Base-by-base conservation (phyloP, 106 monocot genomes). In the Apostasia ramifera region DNA sequence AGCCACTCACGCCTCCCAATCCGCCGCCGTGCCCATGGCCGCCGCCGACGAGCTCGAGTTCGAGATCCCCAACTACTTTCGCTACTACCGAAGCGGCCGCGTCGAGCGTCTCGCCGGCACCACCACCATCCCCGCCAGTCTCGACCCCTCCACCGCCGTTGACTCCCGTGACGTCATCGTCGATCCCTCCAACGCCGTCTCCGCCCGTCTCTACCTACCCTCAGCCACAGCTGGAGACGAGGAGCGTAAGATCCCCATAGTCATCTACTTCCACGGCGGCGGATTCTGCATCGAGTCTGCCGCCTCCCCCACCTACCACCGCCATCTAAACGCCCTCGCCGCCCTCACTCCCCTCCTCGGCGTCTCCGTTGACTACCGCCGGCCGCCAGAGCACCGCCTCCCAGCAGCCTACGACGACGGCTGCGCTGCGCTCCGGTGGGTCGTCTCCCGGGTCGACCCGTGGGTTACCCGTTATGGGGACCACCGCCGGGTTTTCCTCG, bases 231-330 rank as follows among this genome's bases (percentile, higher is more conserved):
- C 55, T 12, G 6, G 15, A 15, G 9, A 0, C 6, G 47, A 61
- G 50, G 75, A 2, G 0, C 50, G 50, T 5, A 63, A 70, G 71
- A 70, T 87, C 9, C 91, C 87, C 40, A 49, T 84, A 55, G 58
- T 91, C 44, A 57, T 91, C 49, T 82, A 82, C 77, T 81, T 70
- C 79, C 91, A 91, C 68, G 87, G 91, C 56, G 91, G 91, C 41
- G 84, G 67, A 4, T 87, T 84, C 73, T 72, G 77, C 78, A 41
- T 82, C 72, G 66, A 60, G 8, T 76, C 81, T 53, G 79, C 91
- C 44, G 70, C 58, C 66, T 66, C 69, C 5, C 62, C 81, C 0
- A 6, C 40, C 8, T 87, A 73, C 81, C 87, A 87, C 66, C 44
- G 9, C 66, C 76, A 79, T 73, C 53, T 84, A 71, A 87, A 74